Conservation (phyloP, 129 eudicot genomes). For the Flaveria linearis region DNA sequence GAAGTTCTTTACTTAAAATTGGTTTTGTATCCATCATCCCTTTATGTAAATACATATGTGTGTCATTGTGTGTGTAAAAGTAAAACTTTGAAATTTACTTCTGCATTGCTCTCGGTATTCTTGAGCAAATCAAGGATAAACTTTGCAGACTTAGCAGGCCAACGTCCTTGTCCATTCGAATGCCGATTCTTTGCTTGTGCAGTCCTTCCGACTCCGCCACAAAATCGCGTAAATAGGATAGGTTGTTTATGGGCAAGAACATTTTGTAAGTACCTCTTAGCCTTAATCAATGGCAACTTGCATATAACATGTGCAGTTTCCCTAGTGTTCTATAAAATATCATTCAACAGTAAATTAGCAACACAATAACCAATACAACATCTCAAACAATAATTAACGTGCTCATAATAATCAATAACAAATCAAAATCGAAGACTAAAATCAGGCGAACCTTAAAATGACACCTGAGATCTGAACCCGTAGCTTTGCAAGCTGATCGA, state of each 20-base stretch:
- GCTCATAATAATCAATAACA: background rate
- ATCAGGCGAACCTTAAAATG: slow-evolving; percentile 52
- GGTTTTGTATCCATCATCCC: too few species aligned
- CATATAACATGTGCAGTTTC: slow-evolving; percentile 64
- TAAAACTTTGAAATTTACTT: slow-evolving; percentile 29
- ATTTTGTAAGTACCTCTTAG: slow-evolving; percentile 64
- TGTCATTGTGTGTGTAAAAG: background rate
- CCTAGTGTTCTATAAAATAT: slow-evolving; percentile 48
- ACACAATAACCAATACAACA: background rate
- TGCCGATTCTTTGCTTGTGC: slow-evolving; percentile 70
- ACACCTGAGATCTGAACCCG: slow-evolving; percentile 59
- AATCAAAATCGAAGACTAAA: background rate
- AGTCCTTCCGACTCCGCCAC: slow-evolving; percentile 70
- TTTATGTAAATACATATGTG: too few species aligned
- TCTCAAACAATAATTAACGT: too few species aligned
- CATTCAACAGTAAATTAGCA: background rate
- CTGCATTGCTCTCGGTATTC: slow-evolving; percentile 71
- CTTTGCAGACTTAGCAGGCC: slow-evolving; percentile 66
- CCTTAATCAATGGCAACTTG: slow-evolving; percentile 56
- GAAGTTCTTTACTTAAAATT: too few species aligned
- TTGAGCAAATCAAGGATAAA: slow-evolving; percentile 59
- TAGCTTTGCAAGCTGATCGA: slow-evolving; percentile 62
- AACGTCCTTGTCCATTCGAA: slow-evolving; percentile 69
- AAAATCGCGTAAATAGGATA: slow-evolving; percentile 64
- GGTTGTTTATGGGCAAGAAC: slow-evolving; percentile 72